phyloP scores from a whole-genome alignment of 2,329 filamentous ascomycete species.

The Apiospora pterosperma region DNA sequence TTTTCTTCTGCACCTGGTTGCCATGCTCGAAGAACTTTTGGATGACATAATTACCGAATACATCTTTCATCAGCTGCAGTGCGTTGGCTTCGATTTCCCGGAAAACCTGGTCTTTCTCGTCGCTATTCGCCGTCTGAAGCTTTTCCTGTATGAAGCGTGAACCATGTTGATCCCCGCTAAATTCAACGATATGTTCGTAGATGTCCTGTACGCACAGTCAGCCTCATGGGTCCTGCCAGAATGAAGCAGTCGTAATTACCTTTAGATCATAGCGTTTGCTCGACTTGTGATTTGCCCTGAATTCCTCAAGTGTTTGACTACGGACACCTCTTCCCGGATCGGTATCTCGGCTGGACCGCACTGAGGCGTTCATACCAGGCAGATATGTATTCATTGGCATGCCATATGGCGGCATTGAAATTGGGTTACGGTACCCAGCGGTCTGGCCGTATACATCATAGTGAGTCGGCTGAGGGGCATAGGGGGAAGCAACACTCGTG shows the following conservation, averaged over 20 bases:
- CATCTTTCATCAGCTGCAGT: slow-evolving; percentile 87
- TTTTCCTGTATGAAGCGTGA: slow-evolving; percentile 95
- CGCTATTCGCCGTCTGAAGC: slow-evolving; percentile 87
- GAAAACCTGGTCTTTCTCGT: slow-evolving; percentile 91
- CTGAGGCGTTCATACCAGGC: slow-evolving; percentile 23
- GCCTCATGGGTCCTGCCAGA: neutral
- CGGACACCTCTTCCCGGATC: slow-evolving; percentile 60
- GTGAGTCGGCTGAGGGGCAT: slow-evolving; percentile 23
- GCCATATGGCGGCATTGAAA: slow-evolving; percentile 30
- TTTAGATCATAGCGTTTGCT: slow-evolving; percentile 77
- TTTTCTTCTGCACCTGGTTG: slow-evolving; percentile 87
- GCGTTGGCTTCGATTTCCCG: slow-evolving; percentile 81
- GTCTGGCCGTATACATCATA: slow-evolving; percentile 35
- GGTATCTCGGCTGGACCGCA: slow-evolving; percentile 47
- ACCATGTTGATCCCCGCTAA: slow-evolving; percentile 92
- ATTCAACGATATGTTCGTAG: slow-evolving; percentile 83
- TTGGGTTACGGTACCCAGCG: slow-evolving; percentile 31
- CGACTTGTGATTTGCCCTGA: slow-evolving; percentile 69
- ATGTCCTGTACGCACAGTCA: slow-evolving; percentile 58
- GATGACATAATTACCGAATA: slow-evolving; percentile 98
- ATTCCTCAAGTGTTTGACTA: slow-evolving; percentile 75
- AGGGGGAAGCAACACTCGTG: slow-evolving; percentile 32
- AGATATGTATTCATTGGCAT: slow-evolving; percentile 24
- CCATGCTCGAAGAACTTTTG: slow-evolving; percentile 98
- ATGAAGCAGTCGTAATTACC: slow-evolving; percentile 33